Percentiles rank a stretch among this genome's conserved stretches.
Evolutionary conservation across 2,329 filamentous ascomycete genomes (phyloP).

Genomic region (Knufia fluminis): DNA sequence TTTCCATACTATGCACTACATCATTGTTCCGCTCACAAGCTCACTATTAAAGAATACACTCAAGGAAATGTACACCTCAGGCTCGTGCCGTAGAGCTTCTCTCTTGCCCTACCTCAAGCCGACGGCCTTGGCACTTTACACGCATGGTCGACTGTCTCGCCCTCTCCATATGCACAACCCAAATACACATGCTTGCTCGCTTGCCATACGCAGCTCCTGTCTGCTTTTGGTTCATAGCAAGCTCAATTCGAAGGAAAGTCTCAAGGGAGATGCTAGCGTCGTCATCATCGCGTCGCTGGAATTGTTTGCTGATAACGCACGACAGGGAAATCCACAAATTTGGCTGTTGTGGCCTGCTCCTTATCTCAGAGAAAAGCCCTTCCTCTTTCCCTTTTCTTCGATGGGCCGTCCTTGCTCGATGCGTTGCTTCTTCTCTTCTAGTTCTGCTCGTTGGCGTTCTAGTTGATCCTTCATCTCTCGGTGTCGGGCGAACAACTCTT

Average conservation of each 20-base stretch:
- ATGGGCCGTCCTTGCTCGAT: slow-evolving; percentile 91
- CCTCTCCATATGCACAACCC: slow-evolving; percentile 20
- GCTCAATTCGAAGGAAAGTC: slow-evolving; percentile 3
- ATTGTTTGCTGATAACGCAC: slow-evolving; percentile 4
- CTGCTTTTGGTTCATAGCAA: slow-evolving; percentile 11
- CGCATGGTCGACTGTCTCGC: slow-evolving; percentile 8
- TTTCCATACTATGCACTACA: neutral
- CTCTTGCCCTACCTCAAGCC: neutral
- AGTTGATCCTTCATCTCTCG: slow-evolving; percentile 99
- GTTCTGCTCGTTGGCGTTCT: slow-evolving; percentile 83
- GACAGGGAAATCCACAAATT: too few relatives aligned
- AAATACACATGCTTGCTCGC: slow-evolving; percentile 19
- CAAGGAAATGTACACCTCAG: slow-evolving; percentile 19
- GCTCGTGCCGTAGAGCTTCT: neutral
- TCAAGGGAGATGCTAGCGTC: slow-evolving; percentile 14
- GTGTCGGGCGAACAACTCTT: slow-evolving; percentile 95
- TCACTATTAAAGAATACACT: slow-evolving; percentile 12
- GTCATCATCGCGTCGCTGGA: slow-evolving; percentile 26
- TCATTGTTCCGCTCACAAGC: slow-evolving; percentile 6
- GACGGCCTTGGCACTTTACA: neutral
- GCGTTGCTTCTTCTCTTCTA: slow-evolving; percentile 96
- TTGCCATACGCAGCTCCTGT: slow-evolving; percentile 22
- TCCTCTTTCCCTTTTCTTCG: slow-evolving; percentile 97
- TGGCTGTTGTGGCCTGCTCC: slow-evolving; percentile 15
- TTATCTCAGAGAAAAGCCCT: slow-evolving; percentile 98